phyloP scores from a whole-genome alignment of 495 filamentous ascomycete genomes.

The Lepidopterella palustris region DNA sequence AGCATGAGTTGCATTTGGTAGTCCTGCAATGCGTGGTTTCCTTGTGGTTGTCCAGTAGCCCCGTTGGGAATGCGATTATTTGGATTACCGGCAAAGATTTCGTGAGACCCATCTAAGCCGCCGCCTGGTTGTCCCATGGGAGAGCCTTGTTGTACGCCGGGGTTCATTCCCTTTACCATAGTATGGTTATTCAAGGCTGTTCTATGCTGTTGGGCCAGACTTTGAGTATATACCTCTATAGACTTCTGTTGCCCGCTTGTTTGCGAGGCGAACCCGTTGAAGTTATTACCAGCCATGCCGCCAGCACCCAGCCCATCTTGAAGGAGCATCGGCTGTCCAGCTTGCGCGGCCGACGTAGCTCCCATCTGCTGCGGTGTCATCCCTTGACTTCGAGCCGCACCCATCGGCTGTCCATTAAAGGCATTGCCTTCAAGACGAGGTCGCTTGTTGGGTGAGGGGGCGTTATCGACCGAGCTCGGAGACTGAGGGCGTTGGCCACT shows the following conservation, averaged over 20 bases:
- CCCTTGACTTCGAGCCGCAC: constrained; percentile 66
- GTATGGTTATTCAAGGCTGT: constrained; percentile 52
- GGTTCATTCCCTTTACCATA: constrained; percentile 55
- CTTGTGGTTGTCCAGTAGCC: constrained; percentile 49
- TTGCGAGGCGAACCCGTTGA: constrained; percentile 60
- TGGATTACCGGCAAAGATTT: constrained; percentile 52
- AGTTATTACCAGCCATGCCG: constrained; percentile 67
- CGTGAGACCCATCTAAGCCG: constrained; percentile 16
- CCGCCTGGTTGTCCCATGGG: constrained; percentile 60
- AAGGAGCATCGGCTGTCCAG: constrained; percentile 56
- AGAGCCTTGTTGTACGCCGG: constrained; percentile 64
- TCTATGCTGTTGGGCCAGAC: constrained; percentile 71
- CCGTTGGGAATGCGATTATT: constrained; percentile 38
- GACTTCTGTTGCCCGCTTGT: constrained; percentile 65
- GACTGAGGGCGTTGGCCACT: constrained; percentile 74
- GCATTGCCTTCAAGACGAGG: constrained; percentile 72
- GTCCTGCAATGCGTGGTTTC: constrained; percentile 93
- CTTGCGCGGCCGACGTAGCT: constrained; percentile 7
- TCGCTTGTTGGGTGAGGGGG: constrained; percentile 80
- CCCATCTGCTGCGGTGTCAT: constrained; percentile 51
- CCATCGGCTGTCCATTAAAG: constrained; percentile 70
- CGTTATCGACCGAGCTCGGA: constrained; percentile 75
- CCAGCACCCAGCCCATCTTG: constrained; percentile 70
- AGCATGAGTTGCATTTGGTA: constrained; percentile 99
- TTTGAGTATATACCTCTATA: constrained; percentile 78